Percentiles rank a stretch among this genome's conserved stretches.
These are phyloP conservation scores for Trichoderma polysporum DNA, from an alignment of 2,329 filamentous ascomycete genomes.

Conservation along the genomic window DNA sequence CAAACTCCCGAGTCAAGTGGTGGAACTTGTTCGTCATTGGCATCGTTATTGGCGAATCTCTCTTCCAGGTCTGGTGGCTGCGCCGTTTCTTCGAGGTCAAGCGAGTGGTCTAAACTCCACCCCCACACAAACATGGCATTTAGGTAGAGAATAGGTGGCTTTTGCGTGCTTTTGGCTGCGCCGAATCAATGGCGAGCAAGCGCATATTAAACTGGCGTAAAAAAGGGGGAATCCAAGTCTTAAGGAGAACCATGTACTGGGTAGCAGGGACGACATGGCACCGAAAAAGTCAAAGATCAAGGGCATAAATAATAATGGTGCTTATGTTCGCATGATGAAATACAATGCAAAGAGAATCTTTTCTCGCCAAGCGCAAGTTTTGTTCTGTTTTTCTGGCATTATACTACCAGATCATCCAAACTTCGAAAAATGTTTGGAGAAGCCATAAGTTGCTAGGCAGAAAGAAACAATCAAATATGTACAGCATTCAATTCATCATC, in stretches of 20 bases:
- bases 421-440: background rate
- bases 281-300: background rate
- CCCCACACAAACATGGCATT: background rate
- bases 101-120: constrained; percentile 56
- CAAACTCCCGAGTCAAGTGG: constrained; percentile 97
- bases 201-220: constrained; percentile 25
- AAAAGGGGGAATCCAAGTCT: constrained; percentile 17
- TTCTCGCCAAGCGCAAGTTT: background rate
- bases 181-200: background rate
- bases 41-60: constrained; percentile 83
- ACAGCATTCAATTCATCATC: constrained; percentile 8
- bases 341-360: background rate
- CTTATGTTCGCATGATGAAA: background rate
- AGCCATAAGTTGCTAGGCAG: background rate
- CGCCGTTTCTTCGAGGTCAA: constrained; percentile 95
- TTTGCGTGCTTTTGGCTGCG: background rate
- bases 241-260: background rate
- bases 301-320: constrained; percentile 11
- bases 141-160: background rate
- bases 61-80: constrained; percentile 99
- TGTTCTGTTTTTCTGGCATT: background rate
- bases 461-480: constrained; percentile 1
- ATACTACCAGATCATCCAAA: background rate
- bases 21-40: constrained; percentile 97
- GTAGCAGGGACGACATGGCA: background rate